These are phyloP conservation scores for Kurtzmaniella quercitrusa DNA, from an alignment of 1,139 yeast genomes.

Conservation along the genomic window DNA sequence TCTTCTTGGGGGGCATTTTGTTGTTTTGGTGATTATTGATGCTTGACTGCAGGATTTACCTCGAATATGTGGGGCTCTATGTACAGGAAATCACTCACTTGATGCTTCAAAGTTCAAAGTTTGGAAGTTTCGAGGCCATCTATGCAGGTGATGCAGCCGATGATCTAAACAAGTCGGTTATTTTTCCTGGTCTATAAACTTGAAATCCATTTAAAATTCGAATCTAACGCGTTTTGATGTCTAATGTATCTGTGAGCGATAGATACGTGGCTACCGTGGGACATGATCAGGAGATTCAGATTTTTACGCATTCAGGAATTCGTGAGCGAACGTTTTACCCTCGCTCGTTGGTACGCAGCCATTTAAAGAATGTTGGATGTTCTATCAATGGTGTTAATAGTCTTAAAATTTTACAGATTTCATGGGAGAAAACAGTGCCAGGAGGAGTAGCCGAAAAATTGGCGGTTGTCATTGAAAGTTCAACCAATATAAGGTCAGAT, in stretches of 20 bases:
- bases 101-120: too few species aligned
- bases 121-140: too few species aligned
- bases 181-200: too few species aligned
- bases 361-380: neutral
- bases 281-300: neutral
- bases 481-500: neutral
- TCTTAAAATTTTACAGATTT: conserved; percentile 13
- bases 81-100: too few species aligned
- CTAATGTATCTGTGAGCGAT: conserved; percentile 15
- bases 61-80: too few species aligned
- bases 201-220: neutral
- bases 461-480: conserved; percentile 22
- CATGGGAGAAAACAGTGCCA: conserved; percentile 25
- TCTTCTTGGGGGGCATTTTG: conserved; percentile 12
- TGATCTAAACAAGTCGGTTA: too few species aligned
- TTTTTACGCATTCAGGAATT: neutral
- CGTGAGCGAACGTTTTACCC: neutral
- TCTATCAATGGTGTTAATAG: neutral
- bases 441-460: conserved; percentile 19
- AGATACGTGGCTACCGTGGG: conserved; percentile 12
- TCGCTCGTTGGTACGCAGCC: neutral
- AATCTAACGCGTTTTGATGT: neutral
- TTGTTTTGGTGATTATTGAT: conserved; percentile 1
- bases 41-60: neutral
- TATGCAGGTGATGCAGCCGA: too few species aligned